A percentile compares a stretch with the other conserved stretches of the same genome.
phyloP scores from a whole-genome alignment of 2,329 filamentous ascomycete species.

The Lachnellula suecica region DNA sequence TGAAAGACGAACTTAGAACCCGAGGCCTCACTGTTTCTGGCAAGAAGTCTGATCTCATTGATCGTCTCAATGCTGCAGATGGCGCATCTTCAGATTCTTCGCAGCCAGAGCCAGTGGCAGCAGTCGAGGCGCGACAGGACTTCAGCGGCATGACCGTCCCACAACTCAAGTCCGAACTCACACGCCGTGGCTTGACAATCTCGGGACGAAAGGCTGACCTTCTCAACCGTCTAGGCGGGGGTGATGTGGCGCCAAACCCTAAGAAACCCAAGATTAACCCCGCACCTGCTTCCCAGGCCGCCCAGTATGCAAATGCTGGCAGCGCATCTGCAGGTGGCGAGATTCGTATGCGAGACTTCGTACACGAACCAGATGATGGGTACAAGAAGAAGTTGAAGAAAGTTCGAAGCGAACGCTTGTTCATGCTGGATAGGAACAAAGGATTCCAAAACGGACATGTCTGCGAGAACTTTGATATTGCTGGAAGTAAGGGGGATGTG shows the following conservation, averaged over 20 bases:
- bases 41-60: conserved; percentile 6
- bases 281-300: not conserved
- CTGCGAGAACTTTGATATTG: conserved; percentile 17
- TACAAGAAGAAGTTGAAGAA: conserved; percentile 19
- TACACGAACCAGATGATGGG: conserved; percentile 12
- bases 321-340: conserved; percentile 3
- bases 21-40: conserved; percentile 4
- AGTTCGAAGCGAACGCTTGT: conserved; percentile 20
- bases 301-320: too few relatives aligned
- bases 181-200: conserved; percentile 62
- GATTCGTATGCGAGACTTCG: conserved; percentile 13
- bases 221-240: conserved; percentile 57
- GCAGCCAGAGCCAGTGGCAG: not conserved
- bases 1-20: conserved; percentile 5
- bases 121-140: conserved; percentile 27
- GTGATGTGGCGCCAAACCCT: not conserved
- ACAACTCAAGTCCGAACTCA: conserved; percentile 73
- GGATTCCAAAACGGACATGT: conserved; percentile 3
- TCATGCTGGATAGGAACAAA: conserved; percentile 20
- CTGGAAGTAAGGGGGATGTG: conserved; percentile 22
- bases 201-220: conserved; percentile 70
- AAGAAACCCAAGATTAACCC: not conserved
- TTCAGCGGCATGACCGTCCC: conserved; percentile 62
- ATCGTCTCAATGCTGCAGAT: conserved; percentile 1
- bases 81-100: not conserved